phyloP scores from a whole-genome alignment of 2,329 filamentous ascomycete species.

The Colletotrichum eremochloae region DNA sequence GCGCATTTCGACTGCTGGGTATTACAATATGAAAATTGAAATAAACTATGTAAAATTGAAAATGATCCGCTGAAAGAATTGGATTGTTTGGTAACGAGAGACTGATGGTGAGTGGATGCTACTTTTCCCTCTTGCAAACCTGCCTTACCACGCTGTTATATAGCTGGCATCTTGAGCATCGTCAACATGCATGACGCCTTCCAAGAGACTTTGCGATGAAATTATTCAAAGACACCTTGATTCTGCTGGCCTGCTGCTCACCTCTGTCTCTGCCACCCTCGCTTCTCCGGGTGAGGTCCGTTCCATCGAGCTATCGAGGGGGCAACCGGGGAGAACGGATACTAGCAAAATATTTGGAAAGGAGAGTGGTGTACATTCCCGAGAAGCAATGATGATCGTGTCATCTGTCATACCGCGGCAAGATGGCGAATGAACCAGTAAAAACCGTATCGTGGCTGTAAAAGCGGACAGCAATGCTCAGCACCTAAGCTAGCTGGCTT shows the following conservation, averaged over 20 bases:
- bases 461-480: not conserved
- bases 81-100: not conserved
- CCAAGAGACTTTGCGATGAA: not conserved
- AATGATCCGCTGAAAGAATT: not conserved
- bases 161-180: not conserved
- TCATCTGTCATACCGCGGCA: not conserved
- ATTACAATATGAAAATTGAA: not conserved
- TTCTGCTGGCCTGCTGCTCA: not conserved
- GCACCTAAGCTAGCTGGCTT: not conserved
- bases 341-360: not conserved
- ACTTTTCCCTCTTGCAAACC: no score
- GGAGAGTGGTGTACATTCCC: slow-evolving; percentile 6
- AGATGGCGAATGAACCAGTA: not conserved
- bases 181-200: slow-evolving; percentile 12
- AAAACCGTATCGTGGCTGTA: not conserved
- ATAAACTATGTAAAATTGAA: not conserved
- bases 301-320: slow-evolving; percentile 19
- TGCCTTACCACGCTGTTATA: not conserved
- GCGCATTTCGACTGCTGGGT: slow-evolving; percentile 26
- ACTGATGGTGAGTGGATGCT: slow-evolving; percentile 26
- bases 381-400: slow-evolving; percentile 5
- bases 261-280: not conserved
- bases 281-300: not conserved
- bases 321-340: not conserved
- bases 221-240: slow-evolving; percentile 14